Conservation (phyloP, 257 asterid species). For the Solanum tarapatanum region DNA sequence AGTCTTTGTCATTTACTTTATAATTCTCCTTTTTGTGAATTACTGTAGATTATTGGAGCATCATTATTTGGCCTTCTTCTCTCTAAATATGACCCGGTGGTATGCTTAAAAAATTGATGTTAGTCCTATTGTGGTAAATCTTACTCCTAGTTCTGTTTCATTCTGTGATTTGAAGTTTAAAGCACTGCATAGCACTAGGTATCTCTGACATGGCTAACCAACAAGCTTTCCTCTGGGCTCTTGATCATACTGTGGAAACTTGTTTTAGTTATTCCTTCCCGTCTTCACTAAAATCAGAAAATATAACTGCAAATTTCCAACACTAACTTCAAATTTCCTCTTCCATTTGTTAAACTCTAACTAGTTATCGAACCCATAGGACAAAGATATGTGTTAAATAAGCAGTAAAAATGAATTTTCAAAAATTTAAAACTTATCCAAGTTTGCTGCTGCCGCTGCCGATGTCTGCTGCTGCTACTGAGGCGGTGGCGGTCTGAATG, state of each 20-base stretch:
- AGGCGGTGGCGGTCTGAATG: background rate
- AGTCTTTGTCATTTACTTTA: background rate
- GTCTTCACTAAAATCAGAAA: conserved; percentile 27
- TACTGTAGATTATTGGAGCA: conserved; percentile 73
- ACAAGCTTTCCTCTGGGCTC: conserved; percentile 80
- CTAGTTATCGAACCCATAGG: too few relatives aligned
- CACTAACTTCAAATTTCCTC: too few relatives aligned
- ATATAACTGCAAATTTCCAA: conserved; percentile 12
- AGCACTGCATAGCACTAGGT: conserved; percentile 26
- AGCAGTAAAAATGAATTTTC: too few relatives aligned
- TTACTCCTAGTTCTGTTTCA: conserved; percentile 1
- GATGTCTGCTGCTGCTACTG: too few relatives aligned
- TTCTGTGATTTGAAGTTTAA: background rate
- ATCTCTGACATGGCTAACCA: conserved; percentile 70
- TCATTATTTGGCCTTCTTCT: conserved; percentile 74
- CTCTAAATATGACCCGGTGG: conserved; percentile 57
- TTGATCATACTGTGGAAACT: conserved; percentile 51
- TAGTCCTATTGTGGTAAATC: conserved; percentile 59
- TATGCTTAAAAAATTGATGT: conserved; percentile 67
- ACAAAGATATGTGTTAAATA: too few relatives aligned
- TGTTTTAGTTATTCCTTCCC: conserved; percentile 27
- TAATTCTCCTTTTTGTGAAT: background rate
- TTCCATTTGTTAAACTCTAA: too few relatives aligned
- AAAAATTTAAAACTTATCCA: too few relatives aligned
- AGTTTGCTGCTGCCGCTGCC: too few relatives aligned